Conservation (phyloP, 2,329 filamentous ascomycete genomes). For the Tolypocladium capitatum region DNA sequence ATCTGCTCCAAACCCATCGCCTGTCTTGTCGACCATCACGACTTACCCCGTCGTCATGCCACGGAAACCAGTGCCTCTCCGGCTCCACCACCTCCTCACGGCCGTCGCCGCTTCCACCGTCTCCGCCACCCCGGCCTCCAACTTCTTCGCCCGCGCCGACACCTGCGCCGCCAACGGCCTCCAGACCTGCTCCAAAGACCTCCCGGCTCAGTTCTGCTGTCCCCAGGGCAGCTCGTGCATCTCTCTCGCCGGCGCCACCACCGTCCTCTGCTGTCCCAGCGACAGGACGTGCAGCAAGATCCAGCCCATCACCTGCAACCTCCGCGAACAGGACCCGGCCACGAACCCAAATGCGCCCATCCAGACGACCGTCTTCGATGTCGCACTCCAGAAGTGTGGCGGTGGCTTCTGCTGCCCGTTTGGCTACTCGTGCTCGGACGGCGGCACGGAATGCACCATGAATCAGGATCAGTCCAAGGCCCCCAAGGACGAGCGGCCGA, state of each 20-base stretch:
- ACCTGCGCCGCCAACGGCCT: conserved; percentile 39
- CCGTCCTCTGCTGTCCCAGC: conserved; percentile 56
- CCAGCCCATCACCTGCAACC: conserved; percentile 50
- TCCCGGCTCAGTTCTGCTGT: conserved; percentile 59
- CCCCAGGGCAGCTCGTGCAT: conserved; percentile 39
- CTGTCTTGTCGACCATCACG: background rate
- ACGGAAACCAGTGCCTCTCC: background rate
- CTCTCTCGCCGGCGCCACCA: conserved; percentile 48
- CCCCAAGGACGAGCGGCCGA: conserved; percentile 16
- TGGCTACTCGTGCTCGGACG: conserved; percentile 49
- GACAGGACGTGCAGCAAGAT: conserved; percentile 47
- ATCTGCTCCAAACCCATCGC: background rate
- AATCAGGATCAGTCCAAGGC: conserved; percentile 35
- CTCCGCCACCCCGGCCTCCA: conserved; percentile 4
- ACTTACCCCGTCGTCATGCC: background rate
- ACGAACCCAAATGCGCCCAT: conserved; percentile 43
- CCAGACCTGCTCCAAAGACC: conserved; percentile 36
- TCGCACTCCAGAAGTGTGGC: conserved; percentile 44
- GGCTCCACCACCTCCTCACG: conserved; percentile 5
- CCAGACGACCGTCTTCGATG: conserved; percentile 51
- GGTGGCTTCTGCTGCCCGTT: conserved; percentile 53
- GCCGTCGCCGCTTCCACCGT: background rate
- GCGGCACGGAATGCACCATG: conserved; percentile 33
- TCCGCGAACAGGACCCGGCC: conserved; percentile 45
- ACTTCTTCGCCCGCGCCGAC: conserved; percentile 28